Percentiles rank a stretch among this genome's conserved stretches.
Evolutionary conservation across 331 rosid genomes (phyloP).

Genomic region (Cydonia oblonga): DNA sequence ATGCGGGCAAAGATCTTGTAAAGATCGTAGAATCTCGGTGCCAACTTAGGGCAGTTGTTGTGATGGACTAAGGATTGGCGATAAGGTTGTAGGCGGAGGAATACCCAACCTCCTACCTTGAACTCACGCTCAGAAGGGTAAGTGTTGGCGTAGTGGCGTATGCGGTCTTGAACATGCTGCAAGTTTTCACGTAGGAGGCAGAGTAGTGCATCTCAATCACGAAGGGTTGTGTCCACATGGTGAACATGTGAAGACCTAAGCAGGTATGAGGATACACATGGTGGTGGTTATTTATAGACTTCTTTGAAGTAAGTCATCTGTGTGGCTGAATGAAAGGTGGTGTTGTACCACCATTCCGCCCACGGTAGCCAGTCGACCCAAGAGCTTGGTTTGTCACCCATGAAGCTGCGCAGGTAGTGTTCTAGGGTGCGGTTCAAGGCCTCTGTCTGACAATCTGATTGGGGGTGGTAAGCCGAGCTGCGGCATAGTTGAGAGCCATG

Average conservation of each 20-base stretch:
- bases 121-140: no score
- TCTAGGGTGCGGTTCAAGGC: no score
- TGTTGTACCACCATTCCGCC: no score
- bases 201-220: not conserved
- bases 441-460: no score
- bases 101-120: rapidly evolving
- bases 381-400: no score
- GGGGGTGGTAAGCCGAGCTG: no score
- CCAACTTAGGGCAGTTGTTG: not conserved
- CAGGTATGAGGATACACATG: not conserved
- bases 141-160: not conserved
- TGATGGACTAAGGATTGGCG: not conserved
- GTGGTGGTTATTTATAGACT: no score
- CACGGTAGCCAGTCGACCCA: no score
- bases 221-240: not conserved
- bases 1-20: not conserved
- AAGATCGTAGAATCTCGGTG: not conserved
- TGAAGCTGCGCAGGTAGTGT: no score
- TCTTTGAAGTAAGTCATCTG: no score
- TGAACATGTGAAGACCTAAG: not conserved
- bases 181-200: not conserved
- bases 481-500: rapidly evolving
- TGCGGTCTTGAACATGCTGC: not conserved
- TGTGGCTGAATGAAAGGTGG: no score
- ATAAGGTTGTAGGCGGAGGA: not conserved